These are phyloP conservation scores for Pythium aristosporum DNA, from an alignment of 352 stramenopile genomes.

Conservation along the genomic window DNA sequence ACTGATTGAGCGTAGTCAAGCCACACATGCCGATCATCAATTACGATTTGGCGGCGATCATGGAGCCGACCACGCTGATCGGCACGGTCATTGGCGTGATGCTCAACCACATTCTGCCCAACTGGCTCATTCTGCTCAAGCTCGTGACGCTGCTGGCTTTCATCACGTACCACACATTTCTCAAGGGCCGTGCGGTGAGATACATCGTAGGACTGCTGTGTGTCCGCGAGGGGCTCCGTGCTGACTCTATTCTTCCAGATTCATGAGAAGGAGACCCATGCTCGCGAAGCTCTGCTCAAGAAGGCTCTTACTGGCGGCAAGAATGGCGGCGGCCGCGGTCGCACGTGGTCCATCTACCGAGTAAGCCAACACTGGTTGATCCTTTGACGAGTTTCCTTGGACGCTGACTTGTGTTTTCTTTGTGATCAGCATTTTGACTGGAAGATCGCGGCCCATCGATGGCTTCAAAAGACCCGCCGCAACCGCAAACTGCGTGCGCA, in stretches of 20 bases:
- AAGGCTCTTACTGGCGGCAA: constrained; percentile 48
- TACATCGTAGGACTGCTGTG: too few relatives aligned
- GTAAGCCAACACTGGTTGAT: constrained; percentile 28
- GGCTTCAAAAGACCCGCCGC: constrained; percentile 58
- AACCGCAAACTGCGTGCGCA: constrained; percentile 54
- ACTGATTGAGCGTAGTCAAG: constrained; percentile 33
- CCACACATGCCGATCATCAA: constrained; percentile 94
- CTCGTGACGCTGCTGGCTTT: constrained; percentile 71
- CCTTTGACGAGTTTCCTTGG: not conserved
- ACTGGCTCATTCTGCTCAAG: constrained; percentile 82
- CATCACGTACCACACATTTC: constrained; percentile 69
- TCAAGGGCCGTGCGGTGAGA: constrained; percentile 53
- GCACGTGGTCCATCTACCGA: constrained; percentile 68
- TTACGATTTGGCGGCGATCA: constrained; percentile 97
- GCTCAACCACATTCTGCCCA: constrained; percentile 80
- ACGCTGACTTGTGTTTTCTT: not conserved
- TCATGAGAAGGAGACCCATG: constrained; percentile 50
- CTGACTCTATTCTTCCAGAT: constrained; percentile 28
- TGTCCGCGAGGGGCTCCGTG: too few relatives aligned
- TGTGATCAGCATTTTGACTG: constrained; percentile 59
- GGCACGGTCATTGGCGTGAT: constrained; percentile 79
- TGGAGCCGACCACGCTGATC: constrained; percentile 93
- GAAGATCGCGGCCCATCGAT: constrained; percentile 54
- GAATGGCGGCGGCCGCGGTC: constrained; percentile 40
- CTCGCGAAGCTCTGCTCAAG: constrained; percentile 43